phyloP scores from a whole-genome alignment of 257 asterid genomes.

The Cynanchum wilfordii region DNA sequence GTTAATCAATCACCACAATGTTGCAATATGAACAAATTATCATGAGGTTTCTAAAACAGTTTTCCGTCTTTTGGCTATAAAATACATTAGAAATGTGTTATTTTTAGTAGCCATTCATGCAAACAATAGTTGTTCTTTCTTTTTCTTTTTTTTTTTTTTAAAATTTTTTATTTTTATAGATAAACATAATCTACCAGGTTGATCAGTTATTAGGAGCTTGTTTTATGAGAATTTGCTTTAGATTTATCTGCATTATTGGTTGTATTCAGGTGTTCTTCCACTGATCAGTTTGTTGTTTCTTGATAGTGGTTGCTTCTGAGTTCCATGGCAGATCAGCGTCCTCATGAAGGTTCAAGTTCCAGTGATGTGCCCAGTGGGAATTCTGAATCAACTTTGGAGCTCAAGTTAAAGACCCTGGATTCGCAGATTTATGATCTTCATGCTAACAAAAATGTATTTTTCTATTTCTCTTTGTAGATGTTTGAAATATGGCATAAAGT shows the following conservation, averaged over 20 bases:
- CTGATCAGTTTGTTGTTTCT: slow-evolving; percentile 11
- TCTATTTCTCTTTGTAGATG: not conserved
- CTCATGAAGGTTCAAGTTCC: slow-evolving; percentile 45
- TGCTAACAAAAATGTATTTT: slow-evolving; percentile 62
- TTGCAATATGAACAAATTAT: too few species aligned
- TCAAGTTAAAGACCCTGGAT: slow-evolving; percentile 86
- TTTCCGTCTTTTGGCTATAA: too few species aligned
- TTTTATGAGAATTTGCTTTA: not conserved
- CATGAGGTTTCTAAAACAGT: too few species aligned
- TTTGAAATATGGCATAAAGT: too few species aligned
- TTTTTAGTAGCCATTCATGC: not conserved
- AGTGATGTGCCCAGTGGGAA: slow-evolving; percentile 41
- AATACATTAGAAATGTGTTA: too few species aligned
- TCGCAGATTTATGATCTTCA: slow-evolving; percentile 52
- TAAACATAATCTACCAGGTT: not conserved
- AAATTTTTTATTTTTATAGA: too few species aligned
- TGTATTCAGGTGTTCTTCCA: not conserved
- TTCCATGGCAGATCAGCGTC: slow-evolving; percentile 61
- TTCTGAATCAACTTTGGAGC: slow-evolving; percentile 57
- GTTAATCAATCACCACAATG: too few species aligned
- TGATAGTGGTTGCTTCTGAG: slow-evolving; percentile 22
- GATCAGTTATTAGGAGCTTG: not conserved
- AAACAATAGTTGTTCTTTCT: not conserved
- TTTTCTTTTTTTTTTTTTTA: too few species aligned
- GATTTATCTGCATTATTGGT: not conserved